These are phyloP conservation scores for Zarea fungicola DNA, from an alignment of 2,329 filamentous ascomycete species.

Conservation along the genomic window DNA sequence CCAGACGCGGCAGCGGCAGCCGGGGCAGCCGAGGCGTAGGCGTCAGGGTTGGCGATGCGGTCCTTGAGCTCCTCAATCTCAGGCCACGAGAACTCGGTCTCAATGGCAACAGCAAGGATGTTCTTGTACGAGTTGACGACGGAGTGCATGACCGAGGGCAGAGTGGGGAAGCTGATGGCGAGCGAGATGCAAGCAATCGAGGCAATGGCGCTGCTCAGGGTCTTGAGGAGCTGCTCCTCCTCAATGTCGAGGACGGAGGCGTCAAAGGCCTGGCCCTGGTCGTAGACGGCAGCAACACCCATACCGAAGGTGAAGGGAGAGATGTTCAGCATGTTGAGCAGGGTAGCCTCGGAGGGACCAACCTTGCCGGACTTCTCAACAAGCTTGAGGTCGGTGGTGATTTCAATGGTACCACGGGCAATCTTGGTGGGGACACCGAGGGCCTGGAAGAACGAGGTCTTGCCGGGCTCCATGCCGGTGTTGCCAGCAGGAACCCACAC, in stretches of 20 bases:
- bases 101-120: constrained; percentile 78
- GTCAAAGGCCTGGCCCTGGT: constrained; percentile 90
- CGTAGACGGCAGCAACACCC: constrained; percentile 93
- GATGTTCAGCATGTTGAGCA: constrained; percentile 99
- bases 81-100: constrained; percentile 89
- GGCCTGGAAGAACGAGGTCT: constrained; percentile 99
- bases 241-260: constrained; percentile 84
- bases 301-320: constrained; percentile 99
- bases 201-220: constrained; percentile 74
- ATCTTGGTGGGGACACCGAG: constrained; percentile 99
- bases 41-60: constrained; percentile 97
- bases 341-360: constrained; percentile 95
- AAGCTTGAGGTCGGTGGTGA: constrained; percentile 95
- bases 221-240: constrained; percentile 86
- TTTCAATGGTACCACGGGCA: constrained; percentile 99
- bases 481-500: constrained; percentile 96
- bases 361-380: constrained; percentile 90
- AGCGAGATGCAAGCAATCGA: constrained; percentile 89
- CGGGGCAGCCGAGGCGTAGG: constrained; percentile 81
- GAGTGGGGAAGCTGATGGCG: constrained; percentile 89
- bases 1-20: constrained; percentile 53
- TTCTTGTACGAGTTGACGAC: constrained; percentile 99
- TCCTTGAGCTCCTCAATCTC: constrained; percentile 98
- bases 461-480: constrained; percentile 99
- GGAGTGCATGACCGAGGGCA: constrained; percentile 94